phyloP scores from a whole-genome alignment of 164 flowering plant genomes.

The Annona cherimola region DNA sequence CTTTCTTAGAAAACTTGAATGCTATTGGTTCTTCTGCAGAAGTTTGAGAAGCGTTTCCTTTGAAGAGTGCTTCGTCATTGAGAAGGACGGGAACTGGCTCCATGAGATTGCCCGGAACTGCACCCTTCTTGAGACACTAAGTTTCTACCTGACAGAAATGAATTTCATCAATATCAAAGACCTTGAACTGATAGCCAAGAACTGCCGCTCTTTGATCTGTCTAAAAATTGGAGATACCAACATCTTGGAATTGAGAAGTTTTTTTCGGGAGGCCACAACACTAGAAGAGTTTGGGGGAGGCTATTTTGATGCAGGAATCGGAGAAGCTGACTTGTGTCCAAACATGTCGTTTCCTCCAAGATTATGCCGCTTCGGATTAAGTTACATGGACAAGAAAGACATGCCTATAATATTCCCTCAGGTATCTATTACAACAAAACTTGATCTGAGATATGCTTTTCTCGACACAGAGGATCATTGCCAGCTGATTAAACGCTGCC shows the following conservation, averaged over 20 bases:
- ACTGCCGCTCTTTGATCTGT: constrained; percentile 60
- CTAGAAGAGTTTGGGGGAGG: constrained; percentile 94
- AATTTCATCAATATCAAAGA: constrained; percentile 38
- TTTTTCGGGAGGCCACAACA: constrained; percentile 52
- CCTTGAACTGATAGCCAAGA: constrained; percentile 74
- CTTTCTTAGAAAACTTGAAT: no score
- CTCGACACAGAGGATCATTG: constrained; percentile 83
- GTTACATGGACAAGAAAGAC: constrained; percentile 52
- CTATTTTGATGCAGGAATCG: constrained; percentile 43
- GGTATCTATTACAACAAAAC: constrained; percentile 50
- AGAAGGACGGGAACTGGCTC: constrained; percentile 72
- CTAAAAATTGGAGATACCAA: constrained; percentile 73
- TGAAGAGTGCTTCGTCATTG: constrained; percentile 68
- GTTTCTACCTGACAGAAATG: constrained; percentile 74
- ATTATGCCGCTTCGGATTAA: constrained; percentile 61
- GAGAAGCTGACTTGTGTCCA: constrained; percentile 24
- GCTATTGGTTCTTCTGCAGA: constrained; percentile 31
- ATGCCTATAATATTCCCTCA: constrained; percentile 64
- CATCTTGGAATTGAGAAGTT: constrained; percentile 40
- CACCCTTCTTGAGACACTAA: constrained; percentile 61
- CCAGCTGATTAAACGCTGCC: constrained; percentile 62
- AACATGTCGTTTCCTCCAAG: constrained; percentile 45
- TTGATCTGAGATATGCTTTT: constrained; percentile 84
- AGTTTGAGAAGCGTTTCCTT: constrained; percentile 54
- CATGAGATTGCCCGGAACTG: constrained; percentile 83